Base-by-base conservation (phyloP, 2,329 filamentous ascomycete species). In the Neofusicoccum ribis region DNA sequence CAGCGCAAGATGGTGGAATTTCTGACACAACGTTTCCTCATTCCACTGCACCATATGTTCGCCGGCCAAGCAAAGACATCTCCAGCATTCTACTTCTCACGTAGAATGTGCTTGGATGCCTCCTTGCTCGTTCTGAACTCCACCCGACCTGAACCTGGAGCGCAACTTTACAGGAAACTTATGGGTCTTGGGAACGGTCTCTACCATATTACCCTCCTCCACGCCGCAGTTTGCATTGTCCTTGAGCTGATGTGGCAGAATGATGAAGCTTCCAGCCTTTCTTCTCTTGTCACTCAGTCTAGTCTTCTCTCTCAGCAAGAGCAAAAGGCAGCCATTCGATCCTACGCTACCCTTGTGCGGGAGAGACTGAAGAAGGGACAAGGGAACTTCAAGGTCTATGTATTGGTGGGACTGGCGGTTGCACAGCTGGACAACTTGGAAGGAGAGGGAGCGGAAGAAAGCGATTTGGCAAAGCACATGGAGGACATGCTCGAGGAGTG, bases 101-200 rank as follows among this genome's bases (percentile, higher is more conserved):
- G 79, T 39, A 84, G 82, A 66, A 73, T 80, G 7, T 81, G 78
- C 66, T 66, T 85, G 2, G 84, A 86, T 41, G 70, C 76, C 1
- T 77, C 79, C 15, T 70, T 68, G 70, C 86, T 89, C 14, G 89
- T 93, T 73, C 88, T 96, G 83, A 91, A 85, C 74, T 91, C 93
- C 72, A 79, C 36, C n/a, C 41, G 47, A 5, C 43, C 56, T 20
- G 31, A 20, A 5, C 56, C 27, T 7, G 31, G 39, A 5, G 36
- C 43, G 11, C 27, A 5, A 4, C 20, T 20, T 12, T 60, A 36
- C 6, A 37, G 9, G 12, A 60, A 47, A n/a, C 41, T 60, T 2
- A 46, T 60, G 43, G 27, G 41, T 9, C 56, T 60, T 4, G 56
- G 56, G 2, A 60, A 60, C 12, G 56, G 56, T 2, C 44, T 60